These are phyloP conservation scores for Metschnikowia picachoensis DNA, from an alignment of 805 yeast species.

Conservation along the genomic window DNA sequence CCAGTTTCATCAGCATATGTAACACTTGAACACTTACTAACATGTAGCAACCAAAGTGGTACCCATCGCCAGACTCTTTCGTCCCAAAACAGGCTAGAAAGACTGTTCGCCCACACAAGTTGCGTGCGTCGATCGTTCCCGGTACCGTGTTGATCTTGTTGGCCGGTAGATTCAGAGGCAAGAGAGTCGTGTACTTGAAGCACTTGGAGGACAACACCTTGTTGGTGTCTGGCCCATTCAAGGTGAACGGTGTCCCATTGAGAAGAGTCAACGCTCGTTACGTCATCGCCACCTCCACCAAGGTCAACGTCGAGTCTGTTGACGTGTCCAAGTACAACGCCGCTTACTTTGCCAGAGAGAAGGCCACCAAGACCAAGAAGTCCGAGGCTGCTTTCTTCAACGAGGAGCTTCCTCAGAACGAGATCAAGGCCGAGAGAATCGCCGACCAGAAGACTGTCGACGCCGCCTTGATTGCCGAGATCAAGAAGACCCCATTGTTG, in stretches of 20 bases:
- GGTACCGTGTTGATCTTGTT: conserved; percentile 96
- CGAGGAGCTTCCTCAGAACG: conserved; percentile 73
- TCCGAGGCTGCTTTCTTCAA: conserved; percentile 91
- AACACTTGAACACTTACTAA: conserved; percentile 16
- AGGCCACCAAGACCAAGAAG: conserved; percentile 74
- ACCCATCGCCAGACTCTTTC: conserved; percentile 87
- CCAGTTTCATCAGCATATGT: no score
- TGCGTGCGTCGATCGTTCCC: conserved; percentile 94
- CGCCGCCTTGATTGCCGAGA: conserved; percentile 85
- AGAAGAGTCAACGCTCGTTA: conserved; percentile 99
- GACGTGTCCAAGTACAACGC: conserved; percentile 89
- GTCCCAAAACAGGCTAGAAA: conserved; percentile 88
- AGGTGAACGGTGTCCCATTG: conserved; percentile 98
- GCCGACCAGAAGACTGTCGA: conserved; percentile 96
- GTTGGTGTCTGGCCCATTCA: conserved; percentile 98
- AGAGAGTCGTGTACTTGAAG: conserved; percentile 98
- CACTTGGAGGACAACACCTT: conserved; percentile 96
- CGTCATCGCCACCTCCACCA: conserved; percentile 98
- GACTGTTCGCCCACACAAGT: conserved; percentile 88
- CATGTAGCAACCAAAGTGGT: conserved; percentile 80
- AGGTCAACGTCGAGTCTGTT: conserved; percentile 72
- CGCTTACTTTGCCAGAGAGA: conserved; percentile 95
- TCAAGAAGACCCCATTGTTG: conserved; percentile 95
- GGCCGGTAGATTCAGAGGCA: conserved; percentile 99
- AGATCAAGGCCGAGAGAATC: conserved; percentile 87